Conservation (phyloP, 345 rosid species). For the Acer yangbiense region DNA sequence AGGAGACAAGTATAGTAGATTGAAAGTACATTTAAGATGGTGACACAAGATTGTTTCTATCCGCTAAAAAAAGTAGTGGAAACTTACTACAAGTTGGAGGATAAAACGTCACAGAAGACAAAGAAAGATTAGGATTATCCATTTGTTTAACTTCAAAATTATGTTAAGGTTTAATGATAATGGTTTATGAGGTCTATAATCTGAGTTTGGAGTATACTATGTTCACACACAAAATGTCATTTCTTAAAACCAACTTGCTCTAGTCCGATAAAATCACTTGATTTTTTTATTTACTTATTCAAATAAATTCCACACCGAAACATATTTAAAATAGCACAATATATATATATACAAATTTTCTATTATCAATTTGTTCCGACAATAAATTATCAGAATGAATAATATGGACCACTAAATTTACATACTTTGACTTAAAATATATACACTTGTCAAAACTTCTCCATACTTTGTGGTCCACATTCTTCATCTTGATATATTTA, state of each 20-base stretch:
- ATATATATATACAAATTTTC: too few species aligned
- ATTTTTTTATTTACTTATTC: not conserved
- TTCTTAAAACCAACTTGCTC: not conserved
- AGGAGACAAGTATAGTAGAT: not conserved
- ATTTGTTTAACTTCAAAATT: not conserved
- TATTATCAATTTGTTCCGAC: too few species aligned
- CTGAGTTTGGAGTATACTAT: not conserved
- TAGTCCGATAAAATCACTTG: not conserved
- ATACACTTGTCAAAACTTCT: too few species aligned
- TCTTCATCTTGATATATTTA: too few species aligned
- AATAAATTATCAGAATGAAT: too few species aligned
- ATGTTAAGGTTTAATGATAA: not conserved
- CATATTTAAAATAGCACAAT: too few species aligned
- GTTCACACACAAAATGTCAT: not conserved
- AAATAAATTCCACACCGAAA: too few species aligned
- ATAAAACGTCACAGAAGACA: not conserved
- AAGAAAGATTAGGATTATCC: not conserved
- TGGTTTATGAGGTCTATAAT: not conserved
- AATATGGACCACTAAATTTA: too few species aligned
- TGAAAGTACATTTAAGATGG: not conserved
- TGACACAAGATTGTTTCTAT: not conserved
- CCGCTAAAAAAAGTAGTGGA: not conserved
- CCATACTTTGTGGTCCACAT: too few species aligned
- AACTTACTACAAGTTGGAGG: not conserved
- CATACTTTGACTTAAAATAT: too few species aligned